Conservation (phyloP, 768 basidiomycete genomes). For the Auriculariales sp. region DNA sequence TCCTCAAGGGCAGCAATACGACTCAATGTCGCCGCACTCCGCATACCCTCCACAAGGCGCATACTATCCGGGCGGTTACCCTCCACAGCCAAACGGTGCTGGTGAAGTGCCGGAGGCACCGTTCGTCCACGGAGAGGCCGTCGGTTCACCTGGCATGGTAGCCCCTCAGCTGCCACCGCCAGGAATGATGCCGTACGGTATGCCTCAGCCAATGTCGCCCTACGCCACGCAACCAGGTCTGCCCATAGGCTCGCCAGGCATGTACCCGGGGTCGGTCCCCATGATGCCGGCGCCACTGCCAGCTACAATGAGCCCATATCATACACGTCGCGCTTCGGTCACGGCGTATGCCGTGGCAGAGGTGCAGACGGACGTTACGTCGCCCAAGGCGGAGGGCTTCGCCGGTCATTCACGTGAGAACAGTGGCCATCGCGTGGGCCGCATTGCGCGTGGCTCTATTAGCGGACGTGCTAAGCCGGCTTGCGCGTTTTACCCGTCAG, state of each 20-base stretch:
- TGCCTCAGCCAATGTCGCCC: constrained; percentile 2
- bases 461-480: constrained; percentile 58
- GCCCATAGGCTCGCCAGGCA: not conserved
- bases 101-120: too few relatives aligned
- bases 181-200: not conserved
- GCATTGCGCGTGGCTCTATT: not conserved
- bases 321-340: not conserved
- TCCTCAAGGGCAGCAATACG: constrained; percentile 37
- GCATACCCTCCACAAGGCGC: constrained; percentile 37
- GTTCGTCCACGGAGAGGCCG: too few relatives aligned
- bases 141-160: not conserved
- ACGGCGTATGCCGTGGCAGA: too few relatives aligned
- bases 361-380: not conserved
- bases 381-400: too few relatives aligned
- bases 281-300: not conserved
- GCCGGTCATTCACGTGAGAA: not conserved
- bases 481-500: constrained; percentile 78
- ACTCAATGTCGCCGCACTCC: constrained; percentile 40
- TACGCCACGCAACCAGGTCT: constrained; percentile 1
- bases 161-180: not conserved
- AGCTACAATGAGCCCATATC: not conserved
- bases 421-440: constrained; percentile 5
- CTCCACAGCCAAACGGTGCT: constrained; percentile 31
- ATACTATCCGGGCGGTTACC: constrained; percentile 34
- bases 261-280: not conserved